Conservation (phyloP, 2,329 filamentous ascomycete genomes). For the Talaromyces albobiverticillius region DNA sequence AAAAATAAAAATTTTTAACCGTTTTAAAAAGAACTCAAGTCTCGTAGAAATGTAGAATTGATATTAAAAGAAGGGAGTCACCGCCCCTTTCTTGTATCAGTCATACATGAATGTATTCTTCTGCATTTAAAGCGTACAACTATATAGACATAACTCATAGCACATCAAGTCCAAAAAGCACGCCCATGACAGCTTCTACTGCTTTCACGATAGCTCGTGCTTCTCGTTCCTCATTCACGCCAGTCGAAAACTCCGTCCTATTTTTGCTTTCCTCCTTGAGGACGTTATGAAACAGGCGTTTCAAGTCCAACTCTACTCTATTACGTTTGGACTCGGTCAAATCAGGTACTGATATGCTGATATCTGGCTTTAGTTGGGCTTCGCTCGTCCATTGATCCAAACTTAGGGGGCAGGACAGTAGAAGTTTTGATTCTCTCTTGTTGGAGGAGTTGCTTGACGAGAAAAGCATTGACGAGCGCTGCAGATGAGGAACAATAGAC, state of each 20-base stretch:
- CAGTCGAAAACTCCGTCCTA: not conserved
- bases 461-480: slow-evolving; percentile 35
- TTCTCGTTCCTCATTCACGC: slow-evolving; percentile 20
- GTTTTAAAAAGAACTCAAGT: not conserved
- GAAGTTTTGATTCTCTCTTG: slow-evolving; percentile 19
- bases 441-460: slow-evolving; percentile 13
- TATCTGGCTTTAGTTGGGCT: slow-evolving; percentile 34
- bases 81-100: too few relatives aligned
- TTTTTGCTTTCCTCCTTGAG: slow-evolving; percentile 21
- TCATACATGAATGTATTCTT: too few relatives aligned
- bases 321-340: slow-evolving; percentile 11
- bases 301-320: slow-evolving; percentile 38
- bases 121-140: too few relatives aligned
- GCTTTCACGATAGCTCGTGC: slow-evolving; percentile 32
- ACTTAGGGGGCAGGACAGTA: slow-evolving; percentile 33
- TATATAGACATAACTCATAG: not conserved
- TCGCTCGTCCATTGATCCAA: slow-evolving; percentile 42
- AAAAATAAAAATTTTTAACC: slow-evolving; percentile 10
- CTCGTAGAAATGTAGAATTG: too few relatives aligned
- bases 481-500: slow-evolving; percentile 33
- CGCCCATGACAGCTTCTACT: slow-evolving; percentile 31
- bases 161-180: slow-evolving; percentile 26
- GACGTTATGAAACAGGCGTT: slow-evolving; percentile 36
- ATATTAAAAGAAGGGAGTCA: too few relatives aligned
- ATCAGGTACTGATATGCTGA: slow-evolving; percentile 28